A percentile compares a stretch with the other conserved stretches of the same genome.
Evolutionary conservation across 805 yeast species (phyloP).

Genomic region (Brettanomyces naardenensis): DNA sequence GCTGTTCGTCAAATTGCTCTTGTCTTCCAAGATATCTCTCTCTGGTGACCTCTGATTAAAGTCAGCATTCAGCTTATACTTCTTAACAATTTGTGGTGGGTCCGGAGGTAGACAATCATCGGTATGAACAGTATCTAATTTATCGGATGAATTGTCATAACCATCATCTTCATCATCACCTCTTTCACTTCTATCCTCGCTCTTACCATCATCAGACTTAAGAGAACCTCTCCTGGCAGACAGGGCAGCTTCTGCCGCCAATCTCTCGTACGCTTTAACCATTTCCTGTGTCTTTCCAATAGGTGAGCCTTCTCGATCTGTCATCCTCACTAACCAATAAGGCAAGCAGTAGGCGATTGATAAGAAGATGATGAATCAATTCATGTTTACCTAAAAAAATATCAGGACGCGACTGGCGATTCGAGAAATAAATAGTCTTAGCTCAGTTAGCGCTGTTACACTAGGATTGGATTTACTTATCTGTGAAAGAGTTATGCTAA

Average conservation of each 20-base stretch:
- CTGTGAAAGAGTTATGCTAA: too few relatives aligned
- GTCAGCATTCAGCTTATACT: slow-evolving; percentile 7
- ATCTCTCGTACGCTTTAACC: neutral
- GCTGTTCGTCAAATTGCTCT: neutral
- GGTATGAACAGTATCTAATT: slow-evolving; percentile 15
- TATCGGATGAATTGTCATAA: neutral
- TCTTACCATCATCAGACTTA: neutral
- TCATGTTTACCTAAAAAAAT: too few relatives aligned
- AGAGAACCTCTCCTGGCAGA: too few relatives aligned
- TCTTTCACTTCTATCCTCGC: neutral
- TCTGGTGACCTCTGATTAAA: slow-evolving; percentile 6
- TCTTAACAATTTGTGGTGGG: slow-evolving; percentile 1
- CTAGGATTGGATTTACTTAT: too few relatives aligned
- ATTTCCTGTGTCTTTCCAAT: neutral
- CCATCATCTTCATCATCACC: neutral
- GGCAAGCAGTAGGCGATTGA: too few relatives aligned
- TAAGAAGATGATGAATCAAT: too few relatives aligned
- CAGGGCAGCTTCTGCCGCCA: too few relatives aligned
- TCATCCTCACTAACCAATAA: too few relatives aligned
- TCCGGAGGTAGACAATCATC: slow-evolving; percentile 14
- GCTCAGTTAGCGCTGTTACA: too few relatives aligned
- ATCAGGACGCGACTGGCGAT: too few relatives aligned
- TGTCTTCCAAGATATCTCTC: neutral
- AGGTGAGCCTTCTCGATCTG: neutral
- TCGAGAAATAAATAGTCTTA: too few relatives aligned